Evolutionary conservation across 495 filamentous ascomycete species (phyloP).

Genomic region (Amphirosellinia nigrospora): DNA sequence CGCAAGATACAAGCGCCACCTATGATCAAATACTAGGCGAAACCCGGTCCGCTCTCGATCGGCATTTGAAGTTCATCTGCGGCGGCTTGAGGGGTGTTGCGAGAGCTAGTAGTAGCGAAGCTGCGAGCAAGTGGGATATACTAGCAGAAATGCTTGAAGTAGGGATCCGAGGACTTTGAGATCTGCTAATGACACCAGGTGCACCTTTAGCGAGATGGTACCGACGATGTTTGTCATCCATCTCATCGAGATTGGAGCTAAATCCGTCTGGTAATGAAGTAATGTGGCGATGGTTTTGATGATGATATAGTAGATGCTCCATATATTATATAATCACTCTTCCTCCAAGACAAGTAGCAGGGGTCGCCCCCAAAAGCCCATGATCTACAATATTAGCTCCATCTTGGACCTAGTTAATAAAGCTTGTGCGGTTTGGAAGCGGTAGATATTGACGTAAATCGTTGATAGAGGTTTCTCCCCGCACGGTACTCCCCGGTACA

Average conservation of each 20-base stretch:
- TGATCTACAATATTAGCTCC: background rate
- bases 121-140: slow-evolving; percentile 61
- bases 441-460: slow-evolving; percentile 12
- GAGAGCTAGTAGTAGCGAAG: slow-evolving; percentile 60
- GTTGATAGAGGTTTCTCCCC: background rate
- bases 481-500: background rate
- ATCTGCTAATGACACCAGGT: slow-evolving; percentile 17
- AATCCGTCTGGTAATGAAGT: background rate
- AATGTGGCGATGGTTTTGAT: background rate
- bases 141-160: slow-evolving; percentile 65
- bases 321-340: background rate
- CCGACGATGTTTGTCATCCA: background rate
- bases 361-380: background rate
- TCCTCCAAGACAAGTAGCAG: background rate
- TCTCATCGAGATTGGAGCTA: slow-evolving; percentile 18
- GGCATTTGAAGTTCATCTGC: slow-evolving; percentile 59
- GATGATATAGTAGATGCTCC: background rate
- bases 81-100: slow-evolving; percentile 62
- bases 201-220: background rate
- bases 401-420: background rate
- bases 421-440: background rate
- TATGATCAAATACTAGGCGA: slow-evolving; percentile 49
- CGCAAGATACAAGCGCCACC: slow-evolving; percentile 42
- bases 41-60: slow-evolving; percentile 55
- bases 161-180: slow-evolving; percentile 48